Evolutionary conservation across 441 rosid genomes (phyloP).

Genomic region (Populus hybrid): DNA sequence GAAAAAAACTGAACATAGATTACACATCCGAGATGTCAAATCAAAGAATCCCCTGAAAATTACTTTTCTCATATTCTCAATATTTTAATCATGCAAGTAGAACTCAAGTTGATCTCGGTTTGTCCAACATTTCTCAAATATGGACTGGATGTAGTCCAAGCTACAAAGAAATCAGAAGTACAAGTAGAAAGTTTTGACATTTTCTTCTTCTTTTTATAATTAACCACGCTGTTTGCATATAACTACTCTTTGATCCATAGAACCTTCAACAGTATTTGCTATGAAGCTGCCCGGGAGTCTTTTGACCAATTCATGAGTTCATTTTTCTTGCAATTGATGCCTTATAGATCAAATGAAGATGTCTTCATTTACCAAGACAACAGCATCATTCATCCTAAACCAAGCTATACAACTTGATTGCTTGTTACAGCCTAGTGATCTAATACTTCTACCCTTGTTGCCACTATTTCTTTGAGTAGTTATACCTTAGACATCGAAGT

Average conservation of each 20-base stretch:
- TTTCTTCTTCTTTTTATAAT: not conserved
- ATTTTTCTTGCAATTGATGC: no score
- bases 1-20: not conserved
- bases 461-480: not conserved
- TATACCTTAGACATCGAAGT: no score
- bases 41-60: not conserved
- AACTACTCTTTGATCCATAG: no score
- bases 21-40: not conserved
- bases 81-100: not conserved
- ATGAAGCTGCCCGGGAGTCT: no score
- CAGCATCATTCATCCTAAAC: not conserved
- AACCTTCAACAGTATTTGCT: no score
- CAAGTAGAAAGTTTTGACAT: not conserved
- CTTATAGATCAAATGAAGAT: not conserved
- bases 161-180: not conserved
- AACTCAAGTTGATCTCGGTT: not conserved
- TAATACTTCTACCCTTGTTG: not conserved
- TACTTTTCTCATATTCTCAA: constrained; percentile 8
- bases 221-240: not conserved
- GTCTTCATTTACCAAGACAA: not conserved
- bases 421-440: not conserved
- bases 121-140: not conserved
- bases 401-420: not conserved
- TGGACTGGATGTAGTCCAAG: not conserved
- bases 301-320: no score